These are phyloP conservation scores for Allomyces javanicus DNA, from an alignment of 192 early-diverging fungal species.

Conservation along the genomic window DNA sequence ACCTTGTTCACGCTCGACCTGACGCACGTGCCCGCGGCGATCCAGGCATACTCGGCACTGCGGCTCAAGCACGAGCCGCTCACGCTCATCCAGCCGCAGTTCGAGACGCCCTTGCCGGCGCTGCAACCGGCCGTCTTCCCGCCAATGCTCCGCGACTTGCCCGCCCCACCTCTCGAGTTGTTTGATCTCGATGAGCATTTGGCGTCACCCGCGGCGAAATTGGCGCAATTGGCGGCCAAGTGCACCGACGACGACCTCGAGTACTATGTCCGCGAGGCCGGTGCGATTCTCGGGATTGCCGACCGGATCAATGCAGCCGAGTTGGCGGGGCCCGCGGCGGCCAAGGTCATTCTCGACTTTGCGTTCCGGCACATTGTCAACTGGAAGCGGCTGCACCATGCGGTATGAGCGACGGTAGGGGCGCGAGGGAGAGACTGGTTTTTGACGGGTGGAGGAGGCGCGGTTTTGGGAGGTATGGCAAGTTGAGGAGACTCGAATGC, in stretches of 20 bases:
- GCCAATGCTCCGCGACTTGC: constrained; percentile 27
- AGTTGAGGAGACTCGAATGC: too few species aligned
- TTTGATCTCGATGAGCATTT: constrained; percentile 47
- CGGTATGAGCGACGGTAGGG: too few species aligned
- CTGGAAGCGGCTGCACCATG: too few species aligned
- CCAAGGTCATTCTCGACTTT: too few species aligned
- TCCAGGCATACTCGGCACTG: constrained; percentile 27
- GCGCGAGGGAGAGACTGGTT: too few species aligned
- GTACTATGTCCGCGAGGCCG: constrained; percentile 41
- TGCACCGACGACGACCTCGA: constrained; percentile 43
- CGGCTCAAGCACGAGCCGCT: constrained; percentile 30
- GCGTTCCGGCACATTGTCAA: too few species aligned
- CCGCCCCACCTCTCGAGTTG: constrained; percentile 35
- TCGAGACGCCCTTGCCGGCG: constrained; percentile 43
- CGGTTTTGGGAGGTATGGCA: too few species aligned
- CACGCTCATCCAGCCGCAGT: constrained; percentile 39
- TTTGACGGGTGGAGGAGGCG: too few species aligned
- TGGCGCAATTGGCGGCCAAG: constrained; percentile 41
- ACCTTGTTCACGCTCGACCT: constrained; percentile 36
- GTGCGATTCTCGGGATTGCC: constrained; percentile 30
- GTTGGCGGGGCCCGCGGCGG: too few species aligned
- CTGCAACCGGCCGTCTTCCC: constrained; percentile 39
- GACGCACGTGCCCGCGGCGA: constrained; percentile 21
- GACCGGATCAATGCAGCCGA: constrained; percentile 5
- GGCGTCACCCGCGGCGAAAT: constrained; percentile 22